These are phyloP conservation scores for Mucor piriformis DNA, from an alignment of 371 early-diverging fungal genomes.

Conservation along the genomic window DNA sequence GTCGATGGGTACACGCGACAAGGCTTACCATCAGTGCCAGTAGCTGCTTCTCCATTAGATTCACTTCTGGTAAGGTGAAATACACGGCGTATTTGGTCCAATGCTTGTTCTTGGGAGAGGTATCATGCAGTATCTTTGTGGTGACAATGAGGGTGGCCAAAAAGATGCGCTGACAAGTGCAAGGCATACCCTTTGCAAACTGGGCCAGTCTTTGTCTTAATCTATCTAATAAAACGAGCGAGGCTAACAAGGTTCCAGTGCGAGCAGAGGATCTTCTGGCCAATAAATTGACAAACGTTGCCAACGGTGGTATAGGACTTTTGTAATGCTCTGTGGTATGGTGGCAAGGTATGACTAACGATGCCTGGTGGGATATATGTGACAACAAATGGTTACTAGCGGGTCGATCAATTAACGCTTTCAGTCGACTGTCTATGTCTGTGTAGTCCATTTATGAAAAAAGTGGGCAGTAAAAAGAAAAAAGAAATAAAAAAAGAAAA, in stretches of 20 bases:
- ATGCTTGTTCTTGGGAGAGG: constrained; percentile 76
- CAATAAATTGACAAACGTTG: constrained; percentile 57
- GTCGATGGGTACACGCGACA: background rate
- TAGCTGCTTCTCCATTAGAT: constrained; percentile 81
- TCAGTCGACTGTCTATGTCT: constrained; percentile 14
- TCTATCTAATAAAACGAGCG: constrained; percentile 63
- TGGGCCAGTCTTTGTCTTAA: constrained; percentile 51
- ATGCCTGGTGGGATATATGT: constrained; percentile 28
- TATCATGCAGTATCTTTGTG: constrained; percentile 74
- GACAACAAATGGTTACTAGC: constrained; percentile 21
- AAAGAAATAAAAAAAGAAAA: constrained; percentile 5
- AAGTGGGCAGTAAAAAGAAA: constrained; percentile 5
- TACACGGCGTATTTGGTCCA: constrained; percentile 72
- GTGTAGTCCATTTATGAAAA: background rate
- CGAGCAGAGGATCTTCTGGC: constrained; percentile 58
- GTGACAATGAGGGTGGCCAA: constrained; percentile 74
- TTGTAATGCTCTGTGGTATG: constrained; percentile 5
- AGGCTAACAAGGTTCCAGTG: constrained; percentile 63
- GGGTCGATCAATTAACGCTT: constrained; percentile 29
- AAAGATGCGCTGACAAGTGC: constrained; percentile 62
- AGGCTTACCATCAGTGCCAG: constrained; percentile 60
- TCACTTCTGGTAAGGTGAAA: constrained; percentile 76
- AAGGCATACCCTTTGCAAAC: constrained; percentile 62
- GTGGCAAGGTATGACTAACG: constrained; percentile 21
- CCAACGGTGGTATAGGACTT: constrained; percentile 42